These are phyloP conservation scores for Kuraishia piskuri DNA, from an alignment of 805 yeast species.

Conservation along the genomic window DNA sequence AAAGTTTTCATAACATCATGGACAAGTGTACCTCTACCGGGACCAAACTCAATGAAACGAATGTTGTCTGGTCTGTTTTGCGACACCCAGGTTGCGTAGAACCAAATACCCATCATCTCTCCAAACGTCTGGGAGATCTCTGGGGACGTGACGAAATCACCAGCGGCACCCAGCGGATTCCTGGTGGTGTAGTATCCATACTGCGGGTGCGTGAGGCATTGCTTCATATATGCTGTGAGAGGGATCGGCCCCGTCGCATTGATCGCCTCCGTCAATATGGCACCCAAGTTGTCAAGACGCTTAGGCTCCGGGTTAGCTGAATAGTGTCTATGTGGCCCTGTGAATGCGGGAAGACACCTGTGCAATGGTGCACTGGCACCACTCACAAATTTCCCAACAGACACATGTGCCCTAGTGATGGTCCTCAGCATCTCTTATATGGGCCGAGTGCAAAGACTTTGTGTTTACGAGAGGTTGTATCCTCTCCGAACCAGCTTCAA, in stretches of 20 bases:
- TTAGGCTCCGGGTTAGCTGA: neutral
- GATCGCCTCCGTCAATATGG: slow-evolving; percentile 37
- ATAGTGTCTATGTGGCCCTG: neutral
- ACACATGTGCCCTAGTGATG: neutral
- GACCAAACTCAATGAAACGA: slow-evolving; percentile 70
- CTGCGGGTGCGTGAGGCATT: slow-evolving; percentile 70
- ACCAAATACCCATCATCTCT: slow-evolving; percentile 75
- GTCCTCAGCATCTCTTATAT: neutral
- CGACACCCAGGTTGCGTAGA: slow-evolving; percentile 43
- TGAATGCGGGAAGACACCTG: neutral
- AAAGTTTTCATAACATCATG: slow-evolving; percentile 47
- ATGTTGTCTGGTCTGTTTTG: slow-evolving; percentile 45
- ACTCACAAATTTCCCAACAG: neutral
- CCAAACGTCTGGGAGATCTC: slow-evolving; percentile 86
- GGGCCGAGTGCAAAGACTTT: too few species aligned
- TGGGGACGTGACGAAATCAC: slow-evolving; percentile 82
- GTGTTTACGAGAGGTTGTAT: neutral
- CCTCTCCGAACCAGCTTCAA: neutral
- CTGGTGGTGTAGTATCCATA: slow-evolving; percentile 74
- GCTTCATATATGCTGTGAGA: slow-evolving; percentile 67
- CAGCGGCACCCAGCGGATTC: slow-evolving; percentile 50
- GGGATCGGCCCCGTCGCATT: slow-evolving; percentile 73
- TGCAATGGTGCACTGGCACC: neutral
- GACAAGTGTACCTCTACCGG: slow-evolving; percentile 78
- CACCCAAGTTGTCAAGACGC: slow-evolving; percentile 8